Conservation (phyloP, 2,329 filamentous ascomycete genomes). For the Xylaria sp. region DNA sequence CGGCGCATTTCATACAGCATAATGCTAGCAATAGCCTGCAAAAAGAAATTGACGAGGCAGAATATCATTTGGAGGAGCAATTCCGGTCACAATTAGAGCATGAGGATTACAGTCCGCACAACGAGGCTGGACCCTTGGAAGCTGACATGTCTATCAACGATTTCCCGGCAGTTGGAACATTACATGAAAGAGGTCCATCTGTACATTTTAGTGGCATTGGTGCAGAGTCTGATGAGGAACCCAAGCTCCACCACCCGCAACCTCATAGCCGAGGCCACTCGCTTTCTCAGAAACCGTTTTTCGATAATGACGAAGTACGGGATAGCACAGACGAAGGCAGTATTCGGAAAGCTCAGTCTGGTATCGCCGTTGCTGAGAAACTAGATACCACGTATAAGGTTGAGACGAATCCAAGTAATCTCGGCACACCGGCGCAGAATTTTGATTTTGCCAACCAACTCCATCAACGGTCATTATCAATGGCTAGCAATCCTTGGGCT, state of each 20-base stretch:
- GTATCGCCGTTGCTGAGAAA: slow-evolving; percentile 55
- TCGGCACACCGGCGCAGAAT: slow-evolving; percentile 70
- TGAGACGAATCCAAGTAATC: slow-evolving; percentile 78
- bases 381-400: slow-evolving; percentile 71
- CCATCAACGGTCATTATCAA: slow-evolving; percentile 68
- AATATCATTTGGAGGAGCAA: slow-evolving; percentile 85
- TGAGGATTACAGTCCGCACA: slow-evolving; percentile 77
- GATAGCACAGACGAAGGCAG: slow-evolving; percentile 54
- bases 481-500: slow-evolving; percentile 72
- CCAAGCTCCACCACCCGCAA: slow-evolving; percentile 75
- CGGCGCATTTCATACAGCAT: slow-evolving; percentile 63
- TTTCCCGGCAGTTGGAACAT: slow-evolving; percentile 40
- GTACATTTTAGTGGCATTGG: slow-evolving; percentile 65
- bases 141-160: slow-evolving; percentile 39
- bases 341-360: slow-evolving; percentile 53
- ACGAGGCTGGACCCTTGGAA: slow-evolving; percentile 54
- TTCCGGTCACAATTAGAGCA: slow-evolving; percentile 83
- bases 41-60: slow-evolving; percentile 84
- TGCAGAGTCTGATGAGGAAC: slow-evolving; percentile 63
- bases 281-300: slow-evolving; percentile 73
- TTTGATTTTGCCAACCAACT: slow-evolving; percentile 60
- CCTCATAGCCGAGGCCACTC: slow-evolving; percentile 81
- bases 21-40: slow-evolving; percentile 83
- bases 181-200: slow-evolving; percentile 59
- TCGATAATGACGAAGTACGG: slow-evolving; percentile 63